Conservation (phyloP, 2,329 filamentous ascomycete species). For the Sclerotinia glacialis region DNA sequence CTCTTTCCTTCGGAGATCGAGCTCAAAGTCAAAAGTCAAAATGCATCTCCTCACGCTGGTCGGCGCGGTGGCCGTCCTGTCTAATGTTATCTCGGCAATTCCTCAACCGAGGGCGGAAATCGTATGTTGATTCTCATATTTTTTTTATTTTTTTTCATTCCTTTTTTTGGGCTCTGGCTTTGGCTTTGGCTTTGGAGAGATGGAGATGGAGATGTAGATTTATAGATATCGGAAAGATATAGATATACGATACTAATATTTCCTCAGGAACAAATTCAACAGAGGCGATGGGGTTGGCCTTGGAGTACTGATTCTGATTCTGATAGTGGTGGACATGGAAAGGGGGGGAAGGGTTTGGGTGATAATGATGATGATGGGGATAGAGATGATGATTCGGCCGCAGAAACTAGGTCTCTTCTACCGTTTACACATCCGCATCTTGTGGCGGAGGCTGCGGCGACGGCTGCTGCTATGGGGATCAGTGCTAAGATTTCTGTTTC, state of each 20-base stretch:
- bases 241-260: background rate
- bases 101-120: constrained; percentile 10
- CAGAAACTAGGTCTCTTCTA: background rate
- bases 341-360: constrained; percentile 10
- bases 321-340: background rate
- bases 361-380: background rate
- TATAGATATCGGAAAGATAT: background rate
- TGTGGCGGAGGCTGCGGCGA: background rate
- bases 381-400: background rate
- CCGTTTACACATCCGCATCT: constrained; percentile 7
- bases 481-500: too few relatives aligned
- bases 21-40: background rate
- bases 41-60: constrained; percentile 28
- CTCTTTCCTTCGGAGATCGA: background rate
- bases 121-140: background rate
- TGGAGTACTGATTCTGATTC: constrained; percentile 9
- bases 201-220: too few relatives aligned
- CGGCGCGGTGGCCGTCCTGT: constrained; percentile 21
- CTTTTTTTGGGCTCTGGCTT: background rate
- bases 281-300: constrained; percentile 13
- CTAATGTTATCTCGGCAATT: constrained; percentile 20
- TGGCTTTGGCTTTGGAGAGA: too few relatives aligned
- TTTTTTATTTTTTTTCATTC: background rate
- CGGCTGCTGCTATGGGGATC: too few relatives aligned
- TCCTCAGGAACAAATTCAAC: background rate